A percentile compares a stretch with the other conserved stretches of the same genome.
Evolutionary conservation across 768 basidiomycete species (phyloP).

Genomic region (Mycena leptocephala): DNA sequence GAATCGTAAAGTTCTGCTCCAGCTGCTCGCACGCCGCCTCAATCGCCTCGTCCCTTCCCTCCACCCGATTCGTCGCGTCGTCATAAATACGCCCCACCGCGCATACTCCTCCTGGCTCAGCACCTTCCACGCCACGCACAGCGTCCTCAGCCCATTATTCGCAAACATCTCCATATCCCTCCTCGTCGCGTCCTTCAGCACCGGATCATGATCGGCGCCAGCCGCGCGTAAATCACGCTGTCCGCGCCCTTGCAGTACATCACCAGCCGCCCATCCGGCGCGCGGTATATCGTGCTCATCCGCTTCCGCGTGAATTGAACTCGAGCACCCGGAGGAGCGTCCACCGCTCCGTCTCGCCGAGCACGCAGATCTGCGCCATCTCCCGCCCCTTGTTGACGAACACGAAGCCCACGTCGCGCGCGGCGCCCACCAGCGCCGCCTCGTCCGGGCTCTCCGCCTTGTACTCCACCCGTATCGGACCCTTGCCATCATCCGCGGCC

Average conservation of each 20-base stretch:
- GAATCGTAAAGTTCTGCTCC: conserved; percentile 86
- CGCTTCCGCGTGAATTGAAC: conserved; percentile 96
- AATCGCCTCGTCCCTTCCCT: conserved; percentile 92
- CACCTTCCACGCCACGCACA: conserved; percentile 89
- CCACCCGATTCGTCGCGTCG: conserved; percentile 81
- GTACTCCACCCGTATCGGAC: conserved; percentile 82
- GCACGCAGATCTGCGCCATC: conserved; percentile 89
- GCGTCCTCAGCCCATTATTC: conserved; percentile 91
- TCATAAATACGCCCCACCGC: conserved; percentile 87
- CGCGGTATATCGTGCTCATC: conserved; percentile 94
- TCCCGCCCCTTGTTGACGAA: conserved; percentile 87
- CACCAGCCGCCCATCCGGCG: conserved; percentile 86
- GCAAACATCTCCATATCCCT: conserved; percentile 96
- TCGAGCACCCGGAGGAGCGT: conserved; percentile 87
- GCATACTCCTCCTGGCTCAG: conserved; percentile 89
- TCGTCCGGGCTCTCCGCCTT: conserved; percentile 98
- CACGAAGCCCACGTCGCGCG: conserved; percentile 94
- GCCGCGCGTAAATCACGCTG: conserved; percentile 91
- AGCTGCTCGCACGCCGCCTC: conserved; percentile 90
- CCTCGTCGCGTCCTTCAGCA: conserved; percentile 82
- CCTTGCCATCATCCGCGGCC: conserved; percentile 43
- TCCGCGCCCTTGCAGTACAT: conserved; percentile 99
- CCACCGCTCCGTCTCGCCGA: conserved; percentile 91
- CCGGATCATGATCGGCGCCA: conserved; percentile 83
- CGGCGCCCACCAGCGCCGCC: conserved; percentile 93